A percentile compares a stretch with the other conserved stretches of the same genome.
Evolutionary conservation across 2,329 filamentous ascomycete species (phyloP).

Genomic region (Sporothrix dimorphospora): DNA sequence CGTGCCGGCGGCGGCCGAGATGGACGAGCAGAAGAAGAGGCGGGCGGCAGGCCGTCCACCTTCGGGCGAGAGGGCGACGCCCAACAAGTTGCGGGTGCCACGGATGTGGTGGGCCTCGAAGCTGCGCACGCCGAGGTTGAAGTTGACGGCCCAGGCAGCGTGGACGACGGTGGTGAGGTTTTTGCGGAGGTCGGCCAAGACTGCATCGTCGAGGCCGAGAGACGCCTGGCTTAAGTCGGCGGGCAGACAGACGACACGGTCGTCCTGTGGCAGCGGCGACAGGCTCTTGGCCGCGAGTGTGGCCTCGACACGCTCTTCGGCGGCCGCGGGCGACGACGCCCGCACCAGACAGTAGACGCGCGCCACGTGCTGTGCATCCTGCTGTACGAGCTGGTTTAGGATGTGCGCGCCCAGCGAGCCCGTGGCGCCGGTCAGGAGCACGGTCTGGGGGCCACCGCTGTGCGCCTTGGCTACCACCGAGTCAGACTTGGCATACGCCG

Average conservation of each 20-base stretch:
- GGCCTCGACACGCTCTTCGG: conserved; percentile 33
- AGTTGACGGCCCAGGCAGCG: conserved; percentile 59
- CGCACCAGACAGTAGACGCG: conserved; percentile 58
- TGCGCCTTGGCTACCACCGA: neutral
- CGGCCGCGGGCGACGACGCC: conserved; percentile 39
- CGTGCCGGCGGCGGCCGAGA: conserved; percentile 47
- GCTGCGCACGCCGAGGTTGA: conserved; percentile 52
- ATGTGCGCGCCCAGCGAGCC: conserved; percentile 67
- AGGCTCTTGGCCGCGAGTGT: conserved; percentile 27
- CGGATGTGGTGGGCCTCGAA: conserved; percentile 53
- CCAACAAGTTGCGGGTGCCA: conserved; percentile 51
- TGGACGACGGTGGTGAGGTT: conserved; percentile 50
- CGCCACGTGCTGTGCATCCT: conserved; percentile 53
- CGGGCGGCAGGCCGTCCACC: conserved; percentile 34
- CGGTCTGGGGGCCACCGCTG: neutral
- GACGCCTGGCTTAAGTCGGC: conserved; percentile 43
- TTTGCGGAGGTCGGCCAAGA: conserved; percentile 23
- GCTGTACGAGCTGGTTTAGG: conserved; percentile 59
- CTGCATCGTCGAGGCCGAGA: conserved; percentile 36
- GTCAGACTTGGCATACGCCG: neutral
- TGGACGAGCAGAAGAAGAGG: conserved; percentile 51
- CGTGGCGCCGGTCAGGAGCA: conserved; percentile 53
- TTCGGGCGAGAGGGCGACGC: conserved; percentile 41
- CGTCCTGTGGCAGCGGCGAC: conserved; percentile 32
- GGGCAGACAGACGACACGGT: conserved; percentile 43